Conservation (phyloP, 2,329 filamentous ascomycete genomes). For the Cytospora mali region DNA sequence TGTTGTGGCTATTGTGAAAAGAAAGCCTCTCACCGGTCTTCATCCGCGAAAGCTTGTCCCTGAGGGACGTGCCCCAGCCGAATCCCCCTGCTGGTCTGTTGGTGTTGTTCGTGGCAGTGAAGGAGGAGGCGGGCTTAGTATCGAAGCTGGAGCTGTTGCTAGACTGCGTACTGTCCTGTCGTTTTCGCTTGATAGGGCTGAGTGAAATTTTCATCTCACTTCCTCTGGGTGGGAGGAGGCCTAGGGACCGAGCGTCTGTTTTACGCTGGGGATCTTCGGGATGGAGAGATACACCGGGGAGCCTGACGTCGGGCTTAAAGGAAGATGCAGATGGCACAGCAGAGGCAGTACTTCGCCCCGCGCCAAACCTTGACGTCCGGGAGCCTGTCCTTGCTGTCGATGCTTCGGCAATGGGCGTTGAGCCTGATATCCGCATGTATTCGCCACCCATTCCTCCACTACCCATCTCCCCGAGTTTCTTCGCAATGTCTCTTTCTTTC, state of each 20-base stretch:
- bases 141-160: slow-evolving; percentile 32
- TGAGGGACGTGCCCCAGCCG: slow-evolving; percentile 61
- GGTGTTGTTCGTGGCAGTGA: neutral
- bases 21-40: slow-evolving; percentile 54
- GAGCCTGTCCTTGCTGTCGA: slow-evolving; percentile 18
- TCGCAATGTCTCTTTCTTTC: slow-evolving; percentile 72
- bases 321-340: slow-evolving; percentile 24
- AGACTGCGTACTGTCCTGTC: slow-evolving; percentile 52
- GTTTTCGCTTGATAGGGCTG: slow-evolving; percentile 64
- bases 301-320: slow-evolving; percentile 26
- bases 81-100: slow-evolving; percentile 36
- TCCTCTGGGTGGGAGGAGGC: slow-evolving; percentile 44
- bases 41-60: slow-evolving; percentile 62
- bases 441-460: slow-evolving; percentile 65
- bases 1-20: slow-evolving; percentile 25
- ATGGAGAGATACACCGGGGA: slow-evolving; percentile 23
- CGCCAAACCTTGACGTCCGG: slow-evolving; percentile 25
- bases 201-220: slow-evolving; percentile 54
- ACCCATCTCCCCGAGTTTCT: slow-evolving; percentile 65
- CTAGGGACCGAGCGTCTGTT: slow-evolving; percentile 49
- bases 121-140: neutral
- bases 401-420: neutral
- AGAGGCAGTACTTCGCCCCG: slow-evolving; percentile 10
- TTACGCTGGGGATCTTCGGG: slow-evolving; percentile 34
- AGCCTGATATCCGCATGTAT: slow-evolving; percentile 59